Evolutionary conservation across 2,329 filamentous ascomycete genomes (phyloP).

Genomic region (Magnaporthiopsis rhizophila): DNA sequence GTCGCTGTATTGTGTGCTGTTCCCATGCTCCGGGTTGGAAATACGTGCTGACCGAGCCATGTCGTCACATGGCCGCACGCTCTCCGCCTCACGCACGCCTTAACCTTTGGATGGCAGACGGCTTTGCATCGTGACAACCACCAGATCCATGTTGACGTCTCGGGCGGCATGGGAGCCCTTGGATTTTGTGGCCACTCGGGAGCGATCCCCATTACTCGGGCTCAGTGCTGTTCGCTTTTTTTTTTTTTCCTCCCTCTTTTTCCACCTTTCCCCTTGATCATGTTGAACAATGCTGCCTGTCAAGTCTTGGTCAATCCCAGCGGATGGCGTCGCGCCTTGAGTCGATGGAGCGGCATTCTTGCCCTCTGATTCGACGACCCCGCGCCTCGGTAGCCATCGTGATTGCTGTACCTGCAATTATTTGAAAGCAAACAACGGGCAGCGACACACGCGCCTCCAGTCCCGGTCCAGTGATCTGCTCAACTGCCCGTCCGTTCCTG

Average conservation of each 20-base stretch:
- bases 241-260: background rate
- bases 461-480: background rate
- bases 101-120: background rate
- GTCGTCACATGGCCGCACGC: background rate
- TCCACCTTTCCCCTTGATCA: background rate
- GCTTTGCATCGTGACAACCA: background rate
- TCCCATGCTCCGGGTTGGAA: background rate
- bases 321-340: background rate
- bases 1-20: no score
- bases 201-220: background rate
- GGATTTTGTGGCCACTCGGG: background rate
- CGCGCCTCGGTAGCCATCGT: background rate
- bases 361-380: background rate
- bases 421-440: background rate
- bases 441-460: background rate
- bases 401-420: background rate
- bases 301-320: background rate
- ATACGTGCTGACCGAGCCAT: background rate
- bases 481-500: background rate
- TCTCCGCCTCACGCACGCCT: background rate
- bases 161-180: background rate
- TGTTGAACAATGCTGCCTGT: background rate
- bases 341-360: background rate
- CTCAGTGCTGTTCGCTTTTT: background rate
- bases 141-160: background rate